Evolutionary conservation across 2,329 filamentous ascomycete species (phyloP).

Genomic region (Apiospora malaysiana): DNA sequence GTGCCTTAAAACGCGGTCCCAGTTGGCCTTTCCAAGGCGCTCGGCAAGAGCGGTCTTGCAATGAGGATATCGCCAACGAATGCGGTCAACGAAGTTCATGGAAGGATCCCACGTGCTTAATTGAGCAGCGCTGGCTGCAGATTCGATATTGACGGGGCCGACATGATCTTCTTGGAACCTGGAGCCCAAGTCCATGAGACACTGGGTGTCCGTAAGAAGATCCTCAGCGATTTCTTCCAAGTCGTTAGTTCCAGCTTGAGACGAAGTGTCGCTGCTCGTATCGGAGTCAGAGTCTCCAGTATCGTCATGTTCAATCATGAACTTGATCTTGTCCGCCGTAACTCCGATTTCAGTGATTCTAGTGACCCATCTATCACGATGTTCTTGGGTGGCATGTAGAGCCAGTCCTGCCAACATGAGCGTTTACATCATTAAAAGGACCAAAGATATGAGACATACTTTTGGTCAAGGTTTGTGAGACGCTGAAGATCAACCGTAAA

Average conservation of each 20-base stretch:
- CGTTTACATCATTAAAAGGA: neutral
- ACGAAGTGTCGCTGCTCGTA: constrained; percentile 20
- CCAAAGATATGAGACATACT: constrained; percentile 18
- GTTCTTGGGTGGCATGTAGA: neutral
- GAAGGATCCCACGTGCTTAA: constrained; percentile 22
- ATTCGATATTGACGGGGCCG: constrained; percentile 22
- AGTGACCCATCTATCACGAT: neutral
- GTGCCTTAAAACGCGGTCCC: constrained; percentile 14
- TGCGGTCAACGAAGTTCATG: constrained; percentile 22
- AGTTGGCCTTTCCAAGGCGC: constrained; percentile 22
- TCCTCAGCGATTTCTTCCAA: constrained; percentile 30
- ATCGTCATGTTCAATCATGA: constrained; percentile 23
- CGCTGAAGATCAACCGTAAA: constrained; percentile 25
- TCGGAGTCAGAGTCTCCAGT: constrained; percentile 20
- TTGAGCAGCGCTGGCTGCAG: constrained; percentile 21
- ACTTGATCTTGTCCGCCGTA: constrained; percentile 24
- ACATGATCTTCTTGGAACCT: constrained; percentile 27
- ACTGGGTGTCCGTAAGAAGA: constrained; percentile 29
- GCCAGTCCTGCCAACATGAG: constrained; percentile 18
- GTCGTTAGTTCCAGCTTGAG: constrained; percentile 10
- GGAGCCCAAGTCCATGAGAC: constrained; percentile 28
- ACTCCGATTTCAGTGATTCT: constrained; percentile 18
- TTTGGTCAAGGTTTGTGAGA: constrained; percentile 26
- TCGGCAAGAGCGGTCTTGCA: constrained; percentile 16
- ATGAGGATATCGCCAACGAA: constrained; percentile 23